Percentiles rank a stretch among this genome's conserved stretches.
Conservation (phyloP, 345 rosid species). For the Eucalyptus curtisii region DNA sequence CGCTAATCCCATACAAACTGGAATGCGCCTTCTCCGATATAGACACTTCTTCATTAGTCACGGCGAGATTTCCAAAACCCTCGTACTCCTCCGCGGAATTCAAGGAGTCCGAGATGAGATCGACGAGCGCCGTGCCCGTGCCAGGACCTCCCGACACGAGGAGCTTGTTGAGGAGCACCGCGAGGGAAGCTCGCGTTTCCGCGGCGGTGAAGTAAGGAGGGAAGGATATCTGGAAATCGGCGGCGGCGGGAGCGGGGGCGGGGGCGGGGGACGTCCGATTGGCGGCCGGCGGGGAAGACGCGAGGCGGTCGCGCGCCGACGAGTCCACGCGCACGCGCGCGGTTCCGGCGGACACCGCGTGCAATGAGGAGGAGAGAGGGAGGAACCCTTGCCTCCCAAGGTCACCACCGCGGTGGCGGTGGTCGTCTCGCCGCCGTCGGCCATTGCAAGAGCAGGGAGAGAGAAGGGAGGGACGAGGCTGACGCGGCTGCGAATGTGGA, state of each 20-base stretch:
- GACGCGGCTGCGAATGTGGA: neutral
- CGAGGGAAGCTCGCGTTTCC: slow-evolving; percentile 40
- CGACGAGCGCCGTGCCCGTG: slow-evolving; percentile 26
- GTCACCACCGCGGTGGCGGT: neutral
- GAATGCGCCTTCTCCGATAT: slow-evolving; percentile 18
- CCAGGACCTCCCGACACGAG: slow-evolving; percentile 14
- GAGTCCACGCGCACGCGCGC: slow-evolving; percentile 40
- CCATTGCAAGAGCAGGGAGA: neutral
- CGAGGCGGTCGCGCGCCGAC: slow-evolving; percentile 36
- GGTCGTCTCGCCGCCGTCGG: neutral
- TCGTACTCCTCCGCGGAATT: slow-evolving; percentile 2
- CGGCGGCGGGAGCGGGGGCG: neutral
- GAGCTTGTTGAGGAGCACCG: slow-evolving; percentile 49
- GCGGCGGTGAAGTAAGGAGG: slow-evolving; percentile 7
- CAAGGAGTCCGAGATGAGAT: slow-evolving; percentile 11
- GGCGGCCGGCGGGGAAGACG: neutral
- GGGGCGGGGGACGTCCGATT: neutral
- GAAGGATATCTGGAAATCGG: neutral
- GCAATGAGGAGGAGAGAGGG: slow-evolving; percentile 35
- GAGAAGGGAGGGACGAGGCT: neutral
- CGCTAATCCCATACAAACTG: slow-evolving; percentile 34
- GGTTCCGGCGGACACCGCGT: slow-evolving; percentile 28
- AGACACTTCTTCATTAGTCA: slow-evolving; percentile 30
- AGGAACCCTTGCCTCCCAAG: slow-evolving; percentile 21
- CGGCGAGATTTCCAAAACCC: slow-evolving; percentile 5